Evolutionary conservation across 306 rosid genomes (phyloP).

Genomic region (Vigna mungo): DNA sequence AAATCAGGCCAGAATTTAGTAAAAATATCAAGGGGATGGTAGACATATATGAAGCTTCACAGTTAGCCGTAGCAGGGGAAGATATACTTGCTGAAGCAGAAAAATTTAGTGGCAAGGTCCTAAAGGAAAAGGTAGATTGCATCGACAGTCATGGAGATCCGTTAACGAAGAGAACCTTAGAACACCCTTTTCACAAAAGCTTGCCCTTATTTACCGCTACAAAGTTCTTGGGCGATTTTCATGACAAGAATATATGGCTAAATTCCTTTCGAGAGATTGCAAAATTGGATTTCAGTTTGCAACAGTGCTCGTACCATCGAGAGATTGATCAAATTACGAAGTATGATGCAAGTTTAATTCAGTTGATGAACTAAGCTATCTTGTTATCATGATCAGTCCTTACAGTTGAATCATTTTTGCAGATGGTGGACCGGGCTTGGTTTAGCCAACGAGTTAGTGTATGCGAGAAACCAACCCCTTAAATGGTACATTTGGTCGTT

Average conservation of each 20-base stretch:
- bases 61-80: constrained; percentile 44
- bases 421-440: constrained; percentile 78
- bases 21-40: constrained; percentile 41
- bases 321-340: constrained; percentile 55
- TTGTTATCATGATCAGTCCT: neutral
- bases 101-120: constrained; percentile 35
- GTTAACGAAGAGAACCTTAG: constrained; percentile 49
- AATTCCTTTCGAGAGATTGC: constrained; percentile 53
- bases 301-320: constrained; percentile 44
- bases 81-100: constrained; percentile 48
- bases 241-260: constrained; percentile 49
- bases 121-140: constrained; percentile 25
- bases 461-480: constrained; percentile 69
- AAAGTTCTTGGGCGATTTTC: constrained; percentile 38
- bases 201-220: constrained; percentile 54
- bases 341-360: neutral
- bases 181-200: constrained; percentile 65
- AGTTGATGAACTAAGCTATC: neutral
- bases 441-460: constrained; percentile 54
- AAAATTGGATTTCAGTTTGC: constrained; percentile 49
- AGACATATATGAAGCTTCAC: constrained; percentile 54
- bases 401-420: neutral
- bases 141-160: constrained; percentile 37
- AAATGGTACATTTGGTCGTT: constrained; percentile 77
- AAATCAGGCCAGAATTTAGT: constrained; percentile 31